These are phyloP conservation scores for Alternaria gansuensis DNA, from an alignment of 2,329 filamentous ascomycete species.

Conservation along the genomic window DNA sequence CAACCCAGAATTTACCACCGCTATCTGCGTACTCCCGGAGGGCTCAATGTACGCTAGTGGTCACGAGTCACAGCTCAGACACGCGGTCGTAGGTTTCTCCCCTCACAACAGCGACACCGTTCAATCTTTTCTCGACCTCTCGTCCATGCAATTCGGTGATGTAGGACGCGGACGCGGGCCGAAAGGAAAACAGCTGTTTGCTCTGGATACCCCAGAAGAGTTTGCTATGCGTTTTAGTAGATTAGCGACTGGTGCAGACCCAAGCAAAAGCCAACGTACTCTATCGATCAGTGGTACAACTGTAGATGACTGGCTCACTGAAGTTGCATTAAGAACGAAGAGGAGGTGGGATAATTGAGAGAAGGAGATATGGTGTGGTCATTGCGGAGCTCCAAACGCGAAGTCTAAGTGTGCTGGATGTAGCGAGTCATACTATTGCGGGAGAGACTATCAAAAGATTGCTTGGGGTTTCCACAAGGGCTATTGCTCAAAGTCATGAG, in stretches of 20 bases:
- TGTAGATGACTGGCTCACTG: slow-evolving; percentile 6
- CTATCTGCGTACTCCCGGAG: slow-evolving; percentile 2
- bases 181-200: slow-evolving; percentile 11
- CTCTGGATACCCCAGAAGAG: slow-evolving; percentile 6
- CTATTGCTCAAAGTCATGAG: slow-evolving; percentile 3
- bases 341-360: slow-evolving; percentile 3
- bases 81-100: slow-evolving; percentile 11
- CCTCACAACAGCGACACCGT: slow-evolving; percentile 5
- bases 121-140: slow-evolving; percentile 9
- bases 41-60: background rate
- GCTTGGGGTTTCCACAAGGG: slow-evolving; percentile 10
- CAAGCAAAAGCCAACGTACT: slow-evolving; percentile 2
- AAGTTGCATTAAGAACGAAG: slow-evolving; percentile 8
- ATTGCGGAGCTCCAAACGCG: slow-evolving; percentile 7
- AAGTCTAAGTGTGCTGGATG: slow-evolving; percentile 9
- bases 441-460: slow-evolving; percentile 1
- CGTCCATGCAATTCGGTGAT: slow-evolving; percentile 14
- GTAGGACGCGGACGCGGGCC: slow-evolving; percentile 8
- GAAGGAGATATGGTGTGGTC: slow-evolving; percentile 10
- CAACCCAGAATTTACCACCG: slow-evolving; percentile 3
- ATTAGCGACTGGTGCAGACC: slow-evolving; percentile 4
- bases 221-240: slow-evolving; percentile 8
- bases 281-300: background rate
- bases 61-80: background rate
- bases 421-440: slow-evolving; percentile 9